These are phyloP conservation scores for Myochromella boudieri DNA, from an alignment of 768 basidiomycete species.

Conservation along the genomic window DNA sequence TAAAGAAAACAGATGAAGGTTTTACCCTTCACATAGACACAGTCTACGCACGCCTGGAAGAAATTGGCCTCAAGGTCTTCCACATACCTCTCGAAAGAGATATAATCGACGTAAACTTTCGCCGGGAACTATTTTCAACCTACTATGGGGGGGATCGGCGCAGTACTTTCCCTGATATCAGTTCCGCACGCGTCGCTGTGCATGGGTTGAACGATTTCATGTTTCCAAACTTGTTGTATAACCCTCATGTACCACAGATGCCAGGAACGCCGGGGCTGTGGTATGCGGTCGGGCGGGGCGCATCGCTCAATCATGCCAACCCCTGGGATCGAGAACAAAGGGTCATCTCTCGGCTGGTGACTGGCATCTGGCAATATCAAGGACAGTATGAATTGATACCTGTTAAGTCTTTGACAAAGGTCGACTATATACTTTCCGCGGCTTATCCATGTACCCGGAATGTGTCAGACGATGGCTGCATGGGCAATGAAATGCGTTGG, in stretches of 20 bases:
- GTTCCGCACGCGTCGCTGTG: slow-evolving; percentile 11
- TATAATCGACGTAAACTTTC: slow-evolving; percentile 26
- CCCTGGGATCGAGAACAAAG: slow-evolving; percentile 2
- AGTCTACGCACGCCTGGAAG: slow-evolving; percentile 11
- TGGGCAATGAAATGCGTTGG: slow-evolving; percentile 42
- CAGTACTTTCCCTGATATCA: slow-evolving; percentile 25
- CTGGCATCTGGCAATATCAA: slow-evolving; percentile 17
- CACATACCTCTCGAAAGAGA: slow-evolving; percentile 23
- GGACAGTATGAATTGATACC: slow-evolving; percentile 15
- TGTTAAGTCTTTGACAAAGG: slow-evolving; percentile 11
- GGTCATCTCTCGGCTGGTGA: slow-evolving; percentile 1
- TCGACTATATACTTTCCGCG: too few species aligned
- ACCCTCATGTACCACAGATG: slow-evolving; percentile 34
- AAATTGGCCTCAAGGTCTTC: slow-evolving; percentile 23
- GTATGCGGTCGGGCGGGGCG: slow-evolving; percentile 16
- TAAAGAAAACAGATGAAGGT: slow-evolving; percentile 19
- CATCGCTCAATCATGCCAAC: neutral
- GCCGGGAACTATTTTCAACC: slow-evolving; percentile 27
- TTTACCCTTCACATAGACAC: slow-evolving; percentile 5
- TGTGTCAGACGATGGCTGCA: slow-evolving; percentile 28
- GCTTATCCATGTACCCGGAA: too few species aligned
- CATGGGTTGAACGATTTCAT: slow-evolving; percentile 34
- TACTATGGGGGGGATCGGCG: slow-evolving; percentile 35
- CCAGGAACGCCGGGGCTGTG: slow-evolving; percentile 35
- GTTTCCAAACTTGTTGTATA: slow-evolving; percentile 29